These are phyloP conservation scores for Prunus yedoensis DNA, from an alignment of 331 rosid species.

Conservation along the genomic window DNA sequence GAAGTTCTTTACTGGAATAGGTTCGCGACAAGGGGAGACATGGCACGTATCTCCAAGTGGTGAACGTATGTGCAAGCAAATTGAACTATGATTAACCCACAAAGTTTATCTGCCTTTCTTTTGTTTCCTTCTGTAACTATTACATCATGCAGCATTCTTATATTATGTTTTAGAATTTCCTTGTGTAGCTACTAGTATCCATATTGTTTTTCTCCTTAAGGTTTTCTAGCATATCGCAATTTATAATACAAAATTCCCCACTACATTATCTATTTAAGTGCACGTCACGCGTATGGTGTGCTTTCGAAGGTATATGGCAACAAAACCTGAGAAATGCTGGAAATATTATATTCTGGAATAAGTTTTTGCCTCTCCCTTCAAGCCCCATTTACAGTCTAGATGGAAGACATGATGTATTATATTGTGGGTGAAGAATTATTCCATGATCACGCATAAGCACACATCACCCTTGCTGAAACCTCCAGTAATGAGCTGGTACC, in stretches of 20 bases:
- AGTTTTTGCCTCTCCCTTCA: background rate
- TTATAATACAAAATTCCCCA: background rate
- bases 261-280: background rate
- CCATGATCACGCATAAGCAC: background rate
- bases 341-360: background rate
- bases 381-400: background rate
- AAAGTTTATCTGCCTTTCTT: background rate
- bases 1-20: conserved; percentile 85
- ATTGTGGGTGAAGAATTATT: background rate
- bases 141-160: background rate
- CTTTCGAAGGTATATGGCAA: background rate
- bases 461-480: background rate
- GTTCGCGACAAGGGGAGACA: conserved; percentile 97
- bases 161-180: background rate
- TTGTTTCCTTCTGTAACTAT: background rate
- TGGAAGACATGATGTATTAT: background rate
- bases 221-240: background rate
- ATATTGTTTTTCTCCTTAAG: background rate
- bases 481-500: background rate
- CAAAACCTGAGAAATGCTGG: background rate
- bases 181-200: background rate
- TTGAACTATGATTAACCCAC: background rate
- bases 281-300: background rate
- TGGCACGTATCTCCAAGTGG: conserved; percentile 89
- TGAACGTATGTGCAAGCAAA: conserved; percentile 61